phyloP scores from a whole-genome alignment of 1,284 basidiomycete genomes.

The Naganishia liquefaciens region DNA sequence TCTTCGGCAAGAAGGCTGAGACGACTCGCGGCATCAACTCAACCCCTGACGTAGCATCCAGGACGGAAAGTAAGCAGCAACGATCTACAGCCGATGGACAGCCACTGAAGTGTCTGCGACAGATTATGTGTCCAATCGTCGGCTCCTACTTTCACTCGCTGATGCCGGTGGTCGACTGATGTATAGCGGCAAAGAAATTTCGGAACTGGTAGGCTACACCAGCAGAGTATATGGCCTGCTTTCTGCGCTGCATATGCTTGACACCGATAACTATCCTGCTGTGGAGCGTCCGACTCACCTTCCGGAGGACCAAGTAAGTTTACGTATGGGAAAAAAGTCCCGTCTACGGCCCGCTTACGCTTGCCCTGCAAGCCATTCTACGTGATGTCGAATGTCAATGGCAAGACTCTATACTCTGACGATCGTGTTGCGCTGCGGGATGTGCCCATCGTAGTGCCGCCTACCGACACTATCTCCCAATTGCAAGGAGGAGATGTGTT shows the following conservation, averaged over 20 bases:
- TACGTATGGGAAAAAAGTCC: background rate
- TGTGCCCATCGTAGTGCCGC: conserved; percentile 76
- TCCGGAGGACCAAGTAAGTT: conserved; percentile 40
- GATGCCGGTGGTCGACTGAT: conserved; percentile 86
- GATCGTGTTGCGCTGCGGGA: conserved; percentile 63
- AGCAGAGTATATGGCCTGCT: conserved; percentile 84
- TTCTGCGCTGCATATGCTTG: conserved; percentile 76
- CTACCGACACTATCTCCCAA: conserved; percentile 56
- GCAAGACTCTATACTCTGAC: conserved; percentile 49
- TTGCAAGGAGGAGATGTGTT: conserved; percentile 63
- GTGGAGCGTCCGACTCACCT: conserved; percentile 42
- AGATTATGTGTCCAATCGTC: conserved; percentile 96
- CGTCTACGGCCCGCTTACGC: background rate
- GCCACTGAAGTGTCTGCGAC: conserved; percentile 24
- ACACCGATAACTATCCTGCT: conserved; percentile 49
- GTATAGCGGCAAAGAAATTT: conserved; percentile 67
- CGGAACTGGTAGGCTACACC: conserved; percentile 90
- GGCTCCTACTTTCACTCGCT: conserved; percentile 85
- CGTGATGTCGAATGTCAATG: conserved; percentile 56
- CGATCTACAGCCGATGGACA: background rate
- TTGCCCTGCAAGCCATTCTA: conserved; percentile 49
- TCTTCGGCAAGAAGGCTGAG: conserved; percentile 56
- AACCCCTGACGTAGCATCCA: conserved; percentile 55
- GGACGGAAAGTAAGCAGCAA: conserved; percentile 64
- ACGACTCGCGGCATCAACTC: background rate